Base-by-base conservation (phyloP, 345 rosid genomes). In the Limnanthes douglasii region DNA sequence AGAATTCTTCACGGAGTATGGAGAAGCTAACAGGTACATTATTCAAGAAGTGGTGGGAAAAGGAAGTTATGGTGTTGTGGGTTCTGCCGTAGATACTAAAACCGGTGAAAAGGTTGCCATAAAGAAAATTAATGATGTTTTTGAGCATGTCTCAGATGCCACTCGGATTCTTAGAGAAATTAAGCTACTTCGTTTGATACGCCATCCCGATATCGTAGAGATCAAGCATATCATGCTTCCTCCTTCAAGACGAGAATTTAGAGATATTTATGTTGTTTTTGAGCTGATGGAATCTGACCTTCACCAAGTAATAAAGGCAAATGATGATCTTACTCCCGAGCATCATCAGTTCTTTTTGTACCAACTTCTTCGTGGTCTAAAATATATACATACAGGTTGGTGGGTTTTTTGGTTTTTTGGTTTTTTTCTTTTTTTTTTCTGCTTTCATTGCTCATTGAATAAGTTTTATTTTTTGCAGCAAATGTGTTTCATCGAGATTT, bases 211-310 rank as follows among this genome's bases (percentile, higher is more conserved):
- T 65, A 61, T 90, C 19, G 98, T 90, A 14, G 80, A 80, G 62
- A 80, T 90, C 36, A 90, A 78, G 43, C 98, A 90, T 45, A 85
- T 90, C 24, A 90, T 85, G 98, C 71, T 90, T 32, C 98, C 98
- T 57, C 98, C 98, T 37, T 90, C 98, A 3, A 79, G 93, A 4
- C 57, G 96, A 46, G 98, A 90, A 53, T 90, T 90, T 49, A 61
- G 56, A 42, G 98, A 90, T 65, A 80, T 90, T 21, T 90, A 90
- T 54, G 96, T 90, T 36, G 93, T 88, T 17, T 84, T 88, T 18
- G 97, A 88, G 64, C 55, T 88, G 62, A 90, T 90, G 98, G 98
- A 90, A 60, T 90, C 98, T 37, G 98, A 90, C 52, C 94, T 90
- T 29, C 98, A 90, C 50, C 96, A 90, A 60, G 98, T 84, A 11